Base-by-base conservation (phyloP, 495 filamentous ascomycete species). In the Talaromyces ruber region DNA sequence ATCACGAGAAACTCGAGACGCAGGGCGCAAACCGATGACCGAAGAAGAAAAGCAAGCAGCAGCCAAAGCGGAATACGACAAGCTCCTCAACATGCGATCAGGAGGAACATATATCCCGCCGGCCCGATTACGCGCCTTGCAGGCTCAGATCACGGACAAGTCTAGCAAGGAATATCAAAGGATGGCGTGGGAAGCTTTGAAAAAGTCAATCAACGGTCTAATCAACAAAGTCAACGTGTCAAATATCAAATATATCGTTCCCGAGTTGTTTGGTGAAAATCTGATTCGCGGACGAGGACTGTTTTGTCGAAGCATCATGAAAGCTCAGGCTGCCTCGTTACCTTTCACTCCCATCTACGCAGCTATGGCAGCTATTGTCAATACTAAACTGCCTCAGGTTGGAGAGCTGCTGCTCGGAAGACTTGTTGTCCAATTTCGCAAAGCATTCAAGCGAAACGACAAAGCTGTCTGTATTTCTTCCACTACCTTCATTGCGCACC, bases 151-250 rank as follows among this genome's bases (percentile, higher is more conserved):
- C 71, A 98, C 93, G 57, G 94, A 99, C 74, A 96, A 95, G 79
- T 85, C 76, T 51, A 94, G 87, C 73, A 95, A 96, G 74, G 95
- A 99, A 73, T 99, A 96, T 72, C 94, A 99, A 79, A 89, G 95
- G 57, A 94, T 99, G 91, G 92, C 93, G 2, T 98, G 95, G 95
- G 95, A 98, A 72, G 93, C 94, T 9, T 72, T 98, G 70, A 99
- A 99, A 78, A 99, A 99, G 79, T 93, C 89, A 21, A 96, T 99
- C 78, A 97, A 99, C 70, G 94, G 94, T 67, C 76, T 99, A 29
- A 93, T 98, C 77, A 99, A 99, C 79, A 99, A 99, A 73, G 87
- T 97, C 76, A 99, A 97, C 74, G 88, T 90, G 43, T 89, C 88
- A 21, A 99, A 99, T 67, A 98, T 99, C 81, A 98, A 98, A 73